Conservation (phyloP, 345 rosid genomes). For the Hypericum perforatum region DNA sequence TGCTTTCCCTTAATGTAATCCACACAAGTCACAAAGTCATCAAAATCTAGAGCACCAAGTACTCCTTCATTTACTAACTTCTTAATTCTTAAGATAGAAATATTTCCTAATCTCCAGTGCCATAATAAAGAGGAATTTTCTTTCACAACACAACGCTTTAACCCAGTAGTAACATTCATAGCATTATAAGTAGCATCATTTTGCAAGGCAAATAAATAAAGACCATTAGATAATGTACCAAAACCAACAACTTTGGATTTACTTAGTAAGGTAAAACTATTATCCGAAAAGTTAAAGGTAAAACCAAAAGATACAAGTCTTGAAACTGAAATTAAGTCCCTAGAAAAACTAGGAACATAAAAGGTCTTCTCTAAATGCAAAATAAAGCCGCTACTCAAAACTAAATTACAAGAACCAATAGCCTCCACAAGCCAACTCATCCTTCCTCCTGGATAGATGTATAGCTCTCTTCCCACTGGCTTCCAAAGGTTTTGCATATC, state of each 20-base stretch:
- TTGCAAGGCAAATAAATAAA: neutral
- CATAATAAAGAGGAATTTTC: no score
- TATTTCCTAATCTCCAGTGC: no score
- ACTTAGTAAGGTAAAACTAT: neutral
- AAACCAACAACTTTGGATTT: neutral
- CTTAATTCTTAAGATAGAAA: neutral
- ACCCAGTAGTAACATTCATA: neutral
- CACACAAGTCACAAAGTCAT: neutral
- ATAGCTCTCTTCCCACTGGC: neutral
- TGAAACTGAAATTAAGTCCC: neutral
- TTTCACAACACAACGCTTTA: neutral
- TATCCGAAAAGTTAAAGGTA: neutral
- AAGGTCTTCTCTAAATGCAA: neutral
- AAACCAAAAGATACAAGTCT: neutral
- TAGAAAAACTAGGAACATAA: constrained; percentile 5
- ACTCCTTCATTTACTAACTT: neutral
- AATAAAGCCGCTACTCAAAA: neutral
- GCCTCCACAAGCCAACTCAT: neutral
- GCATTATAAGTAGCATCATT: neutral
- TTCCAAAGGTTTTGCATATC: constrained; percentile 1
- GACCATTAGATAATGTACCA: neutral
- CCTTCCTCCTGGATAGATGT: neutral
- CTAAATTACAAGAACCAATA: neutral
- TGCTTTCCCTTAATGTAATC: neutral
- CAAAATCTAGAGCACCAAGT: no score